phyloP scores from a whole-genome alignment of 371 early-diverging fungal species.

The Mucor indicus region DNA sequence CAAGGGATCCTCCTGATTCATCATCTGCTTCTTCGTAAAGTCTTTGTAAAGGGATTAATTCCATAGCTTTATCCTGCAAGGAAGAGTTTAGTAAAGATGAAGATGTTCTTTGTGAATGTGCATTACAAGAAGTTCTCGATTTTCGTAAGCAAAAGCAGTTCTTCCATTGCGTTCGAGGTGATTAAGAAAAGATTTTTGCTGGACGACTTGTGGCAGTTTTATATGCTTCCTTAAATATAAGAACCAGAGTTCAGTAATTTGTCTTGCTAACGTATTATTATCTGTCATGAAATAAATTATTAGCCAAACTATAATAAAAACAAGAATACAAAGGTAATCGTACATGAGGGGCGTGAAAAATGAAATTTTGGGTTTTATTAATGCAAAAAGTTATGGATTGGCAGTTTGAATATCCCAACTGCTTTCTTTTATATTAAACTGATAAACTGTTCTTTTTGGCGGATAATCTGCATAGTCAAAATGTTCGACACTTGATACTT shows the following conservation, averaged over 20 bases:
- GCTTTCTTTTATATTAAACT: too few relatives aligned
- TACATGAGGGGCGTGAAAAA: too few relatives aligned
- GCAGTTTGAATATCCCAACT: too few relatives aligned
- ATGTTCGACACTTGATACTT: slow-evolving; percentile 63
- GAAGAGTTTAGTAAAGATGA: background rate
- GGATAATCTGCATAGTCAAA: too few relatives aligned
- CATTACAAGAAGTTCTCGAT: slow-evolving; percentile 38
- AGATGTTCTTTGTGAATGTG: background rate
- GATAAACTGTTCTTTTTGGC: too few relatives aligned
- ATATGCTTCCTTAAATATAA: background rate
- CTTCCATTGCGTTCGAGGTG: slow-evolving; percentile 3
- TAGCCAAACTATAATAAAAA: too few relatives aligned
- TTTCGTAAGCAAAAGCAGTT: slow-evolving; percentile 36
- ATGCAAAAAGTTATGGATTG: too few relatives aligned
- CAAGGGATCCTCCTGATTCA: slow-evolving; percentile 18
- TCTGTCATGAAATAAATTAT: too few relatives aligned
- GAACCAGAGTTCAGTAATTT: slow-evolving; percentile 6
- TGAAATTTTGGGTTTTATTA: too few relatives aligned
- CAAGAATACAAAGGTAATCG: too few relatives aligned
- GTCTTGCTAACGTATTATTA: background rate
- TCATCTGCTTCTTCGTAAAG: slow-evolving; percentile 43
- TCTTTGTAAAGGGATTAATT: slow-evolving; percentile 44
- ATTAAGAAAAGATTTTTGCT: background rate
- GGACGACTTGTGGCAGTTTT: background rate
- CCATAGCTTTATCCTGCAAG: slow-evolving; percentile 41